Percentiles rank a stretch among this genome's conserved stretches.
phyloP scores from a whole-genome alignment of 1,284 basidiomycete genomes.

The Cutaneotrichosporon sp. region DNA sequence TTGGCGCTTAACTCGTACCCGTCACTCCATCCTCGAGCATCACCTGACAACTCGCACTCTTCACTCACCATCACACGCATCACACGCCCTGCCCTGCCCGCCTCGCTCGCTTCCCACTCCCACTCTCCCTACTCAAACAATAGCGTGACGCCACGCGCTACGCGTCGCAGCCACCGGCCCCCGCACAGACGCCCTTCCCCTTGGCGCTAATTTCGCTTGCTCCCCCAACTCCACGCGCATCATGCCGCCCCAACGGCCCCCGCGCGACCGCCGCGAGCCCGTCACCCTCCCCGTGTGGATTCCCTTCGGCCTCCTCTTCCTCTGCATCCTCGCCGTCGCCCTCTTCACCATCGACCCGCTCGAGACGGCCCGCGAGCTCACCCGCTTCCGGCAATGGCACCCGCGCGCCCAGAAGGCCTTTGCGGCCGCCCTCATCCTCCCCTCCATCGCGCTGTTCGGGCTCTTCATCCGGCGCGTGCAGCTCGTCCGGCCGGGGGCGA shows the following conservation, averaged over 20 bases:
- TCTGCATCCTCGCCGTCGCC: neutral
- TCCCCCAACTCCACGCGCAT: neutral
- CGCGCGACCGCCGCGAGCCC: neutral
- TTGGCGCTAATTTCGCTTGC: too few relatives aligned
- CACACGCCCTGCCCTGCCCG: neutral
- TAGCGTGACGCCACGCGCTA: too few relatives aligned
- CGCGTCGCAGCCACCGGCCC: too few relatives aligned
- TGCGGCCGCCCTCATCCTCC: neutral
- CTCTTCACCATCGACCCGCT: neutral
- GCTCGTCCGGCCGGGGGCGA: neutral
- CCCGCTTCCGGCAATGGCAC: neutral
- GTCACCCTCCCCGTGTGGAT: conserved; percentile 2
- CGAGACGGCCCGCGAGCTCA: neutral
- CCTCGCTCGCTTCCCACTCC: neutral
- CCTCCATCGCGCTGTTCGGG: neutral
- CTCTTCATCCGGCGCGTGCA: neutral
- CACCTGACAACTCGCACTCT: neutral
- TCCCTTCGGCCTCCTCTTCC: neutral
- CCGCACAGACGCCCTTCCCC: too few relatives aligned
- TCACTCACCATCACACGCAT: neutral
- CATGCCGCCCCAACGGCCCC: neutral
- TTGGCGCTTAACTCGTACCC: neutral
- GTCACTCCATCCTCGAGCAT: neutral
- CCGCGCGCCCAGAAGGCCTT: neutral
- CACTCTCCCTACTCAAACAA: too few relatives aligned